Evolutionary conservation across 1,284 basidiomycete species (phyloP), one percentile per base, ranked within the genome.

Genomic region (Pseudozyma hubeiensis): DNA sequence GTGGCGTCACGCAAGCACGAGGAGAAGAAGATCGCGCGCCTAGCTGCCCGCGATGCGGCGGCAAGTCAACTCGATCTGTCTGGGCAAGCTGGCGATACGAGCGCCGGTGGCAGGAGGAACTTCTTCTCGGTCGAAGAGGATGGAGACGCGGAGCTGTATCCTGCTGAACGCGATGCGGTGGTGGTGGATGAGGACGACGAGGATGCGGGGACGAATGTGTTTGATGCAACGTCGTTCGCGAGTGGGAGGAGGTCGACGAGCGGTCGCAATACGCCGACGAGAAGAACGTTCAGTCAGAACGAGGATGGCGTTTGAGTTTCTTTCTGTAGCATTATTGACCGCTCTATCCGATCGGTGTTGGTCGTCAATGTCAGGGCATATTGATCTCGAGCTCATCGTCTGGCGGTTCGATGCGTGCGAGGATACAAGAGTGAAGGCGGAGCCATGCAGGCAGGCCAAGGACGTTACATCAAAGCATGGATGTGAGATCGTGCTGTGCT

Each of bases 1-100:
- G 86, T 86, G 0, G 86, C 86, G 1, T 84, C 78, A 14, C 78
- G 86, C 30, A 83, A 85, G 66, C 84, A 86, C 56, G 83, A 85
- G 33, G 80, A 83, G 60, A 70, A 61, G 50, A 75, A 75, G 41
- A 70, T 53, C 7, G 72, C 72, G 8, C 58, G 72, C 8, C 37
- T 75, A 2, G 72, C 72, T 8, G 72, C 72, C 2, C 31, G 72
- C 30, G 72, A 66, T 35, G 64, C 68, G 5, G 69, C 69, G 2
- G 52, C 60, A 9, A 53, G 40, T 39, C 56, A 67, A 29, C 64
- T 66, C 16, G 57, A 64, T 49, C 52, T 63, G 7, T 45, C 53
- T 13, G 16, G 16, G 17, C 7, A 24, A 11, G 30, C 17, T 19
- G 53, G 47, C 4, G 49, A 47, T 29, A 46, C 37, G 11, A 49